Conservation (phyloP, 176 grass and related monocot species). For the Alopecurus myosuroides region DNA sequence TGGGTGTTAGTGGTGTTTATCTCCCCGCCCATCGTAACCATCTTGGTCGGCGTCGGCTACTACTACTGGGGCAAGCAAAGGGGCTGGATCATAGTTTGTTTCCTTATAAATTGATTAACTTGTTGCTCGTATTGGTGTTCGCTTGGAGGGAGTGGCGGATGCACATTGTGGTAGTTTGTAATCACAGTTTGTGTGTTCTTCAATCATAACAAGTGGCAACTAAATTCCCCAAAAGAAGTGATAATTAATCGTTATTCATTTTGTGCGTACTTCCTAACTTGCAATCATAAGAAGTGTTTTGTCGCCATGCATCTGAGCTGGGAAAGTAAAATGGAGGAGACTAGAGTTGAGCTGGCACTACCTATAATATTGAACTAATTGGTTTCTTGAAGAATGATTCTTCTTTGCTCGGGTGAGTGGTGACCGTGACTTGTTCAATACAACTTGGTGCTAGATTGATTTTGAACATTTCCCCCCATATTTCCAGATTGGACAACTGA, state of each 20-base stretch:
- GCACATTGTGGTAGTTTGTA: conserved; percentile 11
- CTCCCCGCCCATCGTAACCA: too few species aligned
- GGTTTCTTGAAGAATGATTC: background rate
- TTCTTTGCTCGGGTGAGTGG: background rate
- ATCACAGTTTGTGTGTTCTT: background rate
- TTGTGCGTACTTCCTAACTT: background rate
- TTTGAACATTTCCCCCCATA: background rate
- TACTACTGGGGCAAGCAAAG: too few species aligned
- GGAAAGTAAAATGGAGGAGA: background rate
- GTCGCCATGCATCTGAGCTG: background rate
- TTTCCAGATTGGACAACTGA: background rate
- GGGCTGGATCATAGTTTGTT: too few species aligned
- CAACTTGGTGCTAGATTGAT: background rate
- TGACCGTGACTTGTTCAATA: too few species aligned
- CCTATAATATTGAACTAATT: background rate
- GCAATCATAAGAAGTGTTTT: background rate
- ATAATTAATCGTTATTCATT: background rate
- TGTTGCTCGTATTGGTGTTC: background rate
- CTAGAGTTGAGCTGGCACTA: background rate
- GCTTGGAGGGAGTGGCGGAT: background rate
- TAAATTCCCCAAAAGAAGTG: background rate
- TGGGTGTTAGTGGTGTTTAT: too few species aligned
- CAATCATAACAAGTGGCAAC: background rate
- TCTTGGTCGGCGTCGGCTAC: too few species aligned
- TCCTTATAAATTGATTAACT: background rate